A percentile compares a stretch with the other conserved stretches of the same genome.
These are phyloP conservation scores for Marchantia paleacea DNA, from an alignment of 225 moss, liverwort and hornwort genomes.

Conservation along the genomic window DNA sequence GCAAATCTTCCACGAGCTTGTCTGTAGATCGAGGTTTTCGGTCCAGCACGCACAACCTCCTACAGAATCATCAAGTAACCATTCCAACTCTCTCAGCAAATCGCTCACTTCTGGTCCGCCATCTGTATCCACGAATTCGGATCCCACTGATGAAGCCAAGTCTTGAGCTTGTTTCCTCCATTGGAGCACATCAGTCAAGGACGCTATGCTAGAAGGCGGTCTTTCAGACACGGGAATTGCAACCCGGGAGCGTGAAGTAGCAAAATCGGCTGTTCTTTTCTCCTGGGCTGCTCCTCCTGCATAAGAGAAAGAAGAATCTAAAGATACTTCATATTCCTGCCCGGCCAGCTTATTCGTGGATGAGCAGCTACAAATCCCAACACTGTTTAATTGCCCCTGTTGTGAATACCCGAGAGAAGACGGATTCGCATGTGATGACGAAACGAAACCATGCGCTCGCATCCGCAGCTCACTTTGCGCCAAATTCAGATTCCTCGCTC, in stretches of 20 bases:
- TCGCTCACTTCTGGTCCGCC: slow-evolving; percentile 92
- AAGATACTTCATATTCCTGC: neutral
- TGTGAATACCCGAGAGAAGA: slow-evolving; percentile 5
- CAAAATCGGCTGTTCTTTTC: neutral
- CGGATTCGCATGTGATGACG: neutral
- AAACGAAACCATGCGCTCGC: neutral
- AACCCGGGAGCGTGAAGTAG: slow-evolving; percentile 15
- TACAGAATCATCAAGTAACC: slow-evolving; percentile 92
- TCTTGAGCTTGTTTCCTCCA: slow-evolving; percentile 85
- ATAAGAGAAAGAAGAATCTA: neutral
- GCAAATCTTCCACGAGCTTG: slow-evolving; percentile 60
- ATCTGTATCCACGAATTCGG: slow-evolving; percentile 62
- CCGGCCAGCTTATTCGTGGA: slow-evolving; percentile 17
- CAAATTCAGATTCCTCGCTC: neutral
- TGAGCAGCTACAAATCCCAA: slow-evolving; percentile 10
- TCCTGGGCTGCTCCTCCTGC: neutral
- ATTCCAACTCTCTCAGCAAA: slow-evolving; percentile 82
- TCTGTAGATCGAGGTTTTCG: slow-evolving; percentile 38
- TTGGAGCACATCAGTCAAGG: slow-evolving; percentile 65
- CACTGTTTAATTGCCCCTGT: neutral
- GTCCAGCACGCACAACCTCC: slow-evolving; percentile 62
- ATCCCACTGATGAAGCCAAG: slow-evolving; percentile 64
- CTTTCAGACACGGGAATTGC: slow-evolving; percentile 75
- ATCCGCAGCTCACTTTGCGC: neutral
- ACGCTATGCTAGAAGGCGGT: slow-evolving; percentile 54